These are phyloP conservation scores for Pelargonium fulgidum DNA, from an alignment of 441 rosid genomes.

Conservation along the genomic window DNA sequence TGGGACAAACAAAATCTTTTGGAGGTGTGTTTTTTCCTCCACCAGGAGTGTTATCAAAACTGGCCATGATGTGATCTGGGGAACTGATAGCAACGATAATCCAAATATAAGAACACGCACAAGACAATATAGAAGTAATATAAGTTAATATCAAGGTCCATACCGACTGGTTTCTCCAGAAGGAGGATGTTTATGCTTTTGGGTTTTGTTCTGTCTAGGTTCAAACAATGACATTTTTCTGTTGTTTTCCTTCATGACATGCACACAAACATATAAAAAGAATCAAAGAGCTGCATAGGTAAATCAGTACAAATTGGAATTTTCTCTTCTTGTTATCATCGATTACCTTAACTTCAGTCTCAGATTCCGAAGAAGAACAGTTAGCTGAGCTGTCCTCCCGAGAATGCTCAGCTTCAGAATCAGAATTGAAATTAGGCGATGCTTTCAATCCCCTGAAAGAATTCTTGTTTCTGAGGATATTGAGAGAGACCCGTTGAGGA, in stretches of 20 bases:
- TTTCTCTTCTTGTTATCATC: slow-evolving; percentile 25
- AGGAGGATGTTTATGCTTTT: slow-evolving; percentile 30
- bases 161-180: slow-evolving; percentile 42
- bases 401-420: slow-evolving; percentile 31
- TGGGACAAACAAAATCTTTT: slow-evolving; percentile 70
- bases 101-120: slow-evolving; percentile 25
- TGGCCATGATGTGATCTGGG: slow-evolving; percentile 40
- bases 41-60: slow-evolving; percentile 33
- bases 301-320: slow-evolving; percentile 25
- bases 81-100: slow-evolving; percentile 28
- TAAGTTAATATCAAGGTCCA: slow-evolving; percentile 15
- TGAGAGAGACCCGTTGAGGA: slow-evolving; percentile 44
- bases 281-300: slow-evolving; percentile 27
- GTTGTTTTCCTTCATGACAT: slow-evolving; percentile 43
- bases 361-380: slow-evolving; percentile 35
- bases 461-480: slow-evolving; percentile 13
- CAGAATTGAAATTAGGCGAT: slow-evolving; percentile 24
- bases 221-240: slow-evolving; percentile 32
- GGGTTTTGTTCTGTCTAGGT: slow-evolving; percentile 24
- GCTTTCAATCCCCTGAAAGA: slow-evolving; percentile 14
- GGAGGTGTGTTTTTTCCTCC: slow-evolving; percentile 47
- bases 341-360: slow-evolving; percentile 40
- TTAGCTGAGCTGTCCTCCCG: slow-evolving; percentile 23
- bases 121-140: slow-evolving; percentile 15
- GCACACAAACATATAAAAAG: slow-evolving; percentile 14